Evolutionary conservation across 768 basidiomycete genomes (phyloP), one percentile per base, ranked within the genome.

Genomic region (Neoboletus magnificus): DNA sequence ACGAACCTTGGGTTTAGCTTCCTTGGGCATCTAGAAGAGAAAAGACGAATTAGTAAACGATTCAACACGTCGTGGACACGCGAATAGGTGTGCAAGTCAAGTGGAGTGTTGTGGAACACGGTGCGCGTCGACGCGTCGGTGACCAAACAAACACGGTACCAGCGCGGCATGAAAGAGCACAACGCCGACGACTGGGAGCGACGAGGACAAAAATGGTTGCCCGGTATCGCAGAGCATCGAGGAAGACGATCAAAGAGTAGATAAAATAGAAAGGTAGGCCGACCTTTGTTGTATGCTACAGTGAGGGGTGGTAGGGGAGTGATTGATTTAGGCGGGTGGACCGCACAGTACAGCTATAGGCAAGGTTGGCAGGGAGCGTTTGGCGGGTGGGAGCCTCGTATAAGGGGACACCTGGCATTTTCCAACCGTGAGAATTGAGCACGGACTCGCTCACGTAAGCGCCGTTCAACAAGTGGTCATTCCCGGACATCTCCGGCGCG

Each of bases 1-100:
- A 71, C 82, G 60, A 56, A 89, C 87, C 77, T 83, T 88, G 61
- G 84, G 77, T 74, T 88, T 86, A 40, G 83, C 72, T 71, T 84
- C 88, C 73, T 90, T 91, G 62, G 89, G 89, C 90, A 91, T 92
- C 86, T 83, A 66, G 62, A 66, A 51, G 62, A 63, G 52, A 63
- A 66, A 65, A 66, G 57, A 59, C 60, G 62, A 30, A 60, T 78
- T 58, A 79, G 73, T 52, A 63, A 56, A 58, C 61, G 57, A 66
- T 73, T 71, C 65, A 61, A 74, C 74, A 80, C 76, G 76, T 73
- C 71, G 58, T 66, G 63, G 58, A 52, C 62, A 61, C 60, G 69
- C 58, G 60, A 73, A 62, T 56, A 30, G 41, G 52, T 71, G 66
- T 71, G 66, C 56, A 68, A 66, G 63, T 67, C 27, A 52, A 66